phyloP scores from a whole-genome alignment of 2,329 filamentous ascomycete genomes.

The Cercospora zeae-maydis region DNA sequence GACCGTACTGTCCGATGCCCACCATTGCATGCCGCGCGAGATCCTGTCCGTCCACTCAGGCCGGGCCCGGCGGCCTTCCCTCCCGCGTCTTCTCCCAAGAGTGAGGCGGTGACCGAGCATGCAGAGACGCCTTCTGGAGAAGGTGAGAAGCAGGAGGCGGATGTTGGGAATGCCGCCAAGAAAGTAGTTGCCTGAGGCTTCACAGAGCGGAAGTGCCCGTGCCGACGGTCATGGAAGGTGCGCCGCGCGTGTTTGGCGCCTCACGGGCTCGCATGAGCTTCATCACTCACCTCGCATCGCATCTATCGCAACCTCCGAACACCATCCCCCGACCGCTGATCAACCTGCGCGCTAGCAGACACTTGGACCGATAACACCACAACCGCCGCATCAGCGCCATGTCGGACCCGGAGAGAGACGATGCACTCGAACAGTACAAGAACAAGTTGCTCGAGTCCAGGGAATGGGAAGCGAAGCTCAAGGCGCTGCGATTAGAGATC shows the following conservation, averaged over 20 bases:
- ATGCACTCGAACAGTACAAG: constrained; percentile 53
- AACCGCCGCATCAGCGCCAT: constrained; percentile 20
- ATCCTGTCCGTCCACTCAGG: not conserved
- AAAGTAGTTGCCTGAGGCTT: not conserved
- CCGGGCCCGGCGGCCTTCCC: not conserved
- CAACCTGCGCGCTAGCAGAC: not conserved
- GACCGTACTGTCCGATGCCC: not conserved
- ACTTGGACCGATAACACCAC: not conserved
- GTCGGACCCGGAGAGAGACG: constrained; percentile 49
- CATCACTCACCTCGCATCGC: constrained; percentile 8
- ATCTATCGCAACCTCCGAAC: constrained; percentile 4
- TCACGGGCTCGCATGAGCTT: not conserved
- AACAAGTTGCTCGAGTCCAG: constrained; percentile 73
- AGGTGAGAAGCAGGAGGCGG: not conserved
- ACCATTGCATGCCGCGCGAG: not conserved
- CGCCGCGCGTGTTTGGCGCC: constrained; percentile 6
- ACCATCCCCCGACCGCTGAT: not conserved
- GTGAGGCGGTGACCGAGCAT: not conserved
- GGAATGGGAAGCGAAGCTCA: constrained; percentile 98
- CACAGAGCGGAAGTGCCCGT: not conserved
- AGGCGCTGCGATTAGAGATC: constrained; percentile 88
- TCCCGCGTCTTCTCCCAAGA: not conserved
- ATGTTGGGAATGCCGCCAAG: not conserved
- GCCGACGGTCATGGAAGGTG: constrained; percentile 2
- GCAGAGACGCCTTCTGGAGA: not conserved